These are phyloP conservation scores for Trichophyton simii DNA, from an alignment of 2,329 filamentous ascomycete genomes.

Conservation along the genomic window DNA sequence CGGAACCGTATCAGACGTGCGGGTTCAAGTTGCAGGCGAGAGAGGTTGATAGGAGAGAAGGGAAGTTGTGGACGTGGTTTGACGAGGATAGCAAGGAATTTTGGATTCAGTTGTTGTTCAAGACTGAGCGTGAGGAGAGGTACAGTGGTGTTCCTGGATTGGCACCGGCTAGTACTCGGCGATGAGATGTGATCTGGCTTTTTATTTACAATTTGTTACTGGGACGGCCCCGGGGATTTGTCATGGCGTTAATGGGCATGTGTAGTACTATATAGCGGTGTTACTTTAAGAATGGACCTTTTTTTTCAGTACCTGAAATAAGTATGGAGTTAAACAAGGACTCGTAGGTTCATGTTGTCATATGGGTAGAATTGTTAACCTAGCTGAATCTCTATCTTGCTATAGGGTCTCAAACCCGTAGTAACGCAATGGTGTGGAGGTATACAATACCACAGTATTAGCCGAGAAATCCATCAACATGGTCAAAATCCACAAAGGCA, in stretches of 20 bases:
- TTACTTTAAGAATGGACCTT: not conserved
- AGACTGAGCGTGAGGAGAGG: constrained; percentile 92
- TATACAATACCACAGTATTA: not conserved
- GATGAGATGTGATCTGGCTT: constrained; percentile 9
- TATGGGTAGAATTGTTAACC: not conserved
- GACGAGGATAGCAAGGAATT: constrained; percentile 94
- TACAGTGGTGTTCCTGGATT: constrained; percentile 57
- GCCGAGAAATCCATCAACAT: not conserved
- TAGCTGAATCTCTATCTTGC: not conserved
- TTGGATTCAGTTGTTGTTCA: constrained; percentile 95
- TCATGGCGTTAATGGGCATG: not conserved
- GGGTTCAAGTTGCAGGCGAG: constrained; percentile 89
- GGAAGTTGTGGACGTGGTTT: constrained; percentile 86
- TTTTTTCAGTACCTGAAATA: not conserved
- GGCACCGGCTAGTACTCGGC: constrained; percentile 35
- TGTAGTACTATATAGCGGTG: not conserved
- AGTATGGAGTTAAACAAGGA: not conserved
- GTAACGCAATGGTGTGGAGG: not conserved
- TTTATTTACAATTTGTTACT: not conserved
- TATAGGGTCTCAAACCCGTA: not conserved
- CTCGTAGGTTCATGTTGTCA: not conserved
- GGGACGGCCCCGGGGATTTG: not conserved
- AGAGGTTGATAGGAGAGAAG: constrained; percentile 82
- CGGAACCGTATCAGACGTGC: constrained; percentile 96
- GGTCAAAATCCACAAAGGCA: not conserved